These are phyloP conservation scores for Aspergillus arachidicola DNA, from an alignment of 2,329 filamentous ascomycete species.

Conservation along the genomic window DNA sequence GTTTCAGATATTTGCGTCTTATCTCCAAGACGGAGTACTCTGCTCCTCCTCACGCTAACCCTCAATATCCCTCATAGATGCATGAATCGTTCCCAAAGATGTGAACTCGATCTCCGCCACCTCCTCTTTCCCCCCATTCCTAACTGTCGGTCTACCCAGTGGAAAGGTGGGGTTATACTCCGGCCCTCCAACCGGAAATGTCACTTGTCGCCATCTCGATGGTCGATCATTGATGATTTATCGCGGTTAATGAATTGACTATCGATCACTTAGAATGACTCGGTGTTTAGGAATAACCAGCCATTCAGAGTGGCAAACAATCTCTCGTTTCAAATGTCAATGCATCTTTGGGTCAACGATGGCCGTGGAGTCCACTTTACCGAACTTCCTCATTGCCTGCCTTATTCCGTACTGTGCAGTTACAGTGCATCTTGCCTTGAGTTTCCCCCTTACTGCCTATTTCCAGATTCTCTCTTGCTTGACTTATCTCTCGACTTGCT, in stretches of 20 bases:
- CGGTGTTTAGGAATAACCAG: not conserved
- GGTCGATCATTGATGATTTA: not conserved
- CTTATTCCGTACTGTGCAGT: not conserved
- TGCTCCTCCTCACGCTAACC: conserved; percentile 2
- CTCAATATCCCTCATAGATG: not conserved
- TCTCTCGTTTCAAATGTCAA: not conserved
- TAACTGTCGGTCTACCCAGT: not conserved
- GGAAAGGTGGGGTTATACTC: conserved; percentile 1
- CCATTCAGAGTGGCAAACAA: not conserved
- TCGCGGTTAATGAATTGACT: not conserved
- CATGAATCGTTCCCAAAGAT: conserved; percentile 1
- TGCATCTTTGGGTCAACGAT: not conserved
- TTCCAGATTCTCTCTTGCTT: not conserved
- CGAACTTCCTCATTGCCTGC: not conserved
- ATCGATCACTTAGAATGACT: not conserved
- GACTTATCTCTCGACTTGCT: not conserved
- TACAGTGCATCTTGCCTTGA: not conserved
- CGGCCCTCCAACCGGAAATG: not conserved
- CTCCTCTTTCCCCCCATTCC: not conserved
- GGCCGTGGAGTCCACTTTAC: not conserved
- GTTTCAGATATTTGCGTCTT: not conserved
- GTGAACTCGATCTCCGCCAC: conserved; percentile 6
- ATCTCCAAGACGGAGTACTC: conserved; percentile 5
- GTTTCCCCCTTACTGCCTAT: not conserved
- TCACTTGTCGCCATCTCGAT: not conserved